These are phyloP conservation scores for Tylopilus sp. DNA, from an alignment of 1,284 basidiomycete genomes.

Conservation along the genomic window DNA sequence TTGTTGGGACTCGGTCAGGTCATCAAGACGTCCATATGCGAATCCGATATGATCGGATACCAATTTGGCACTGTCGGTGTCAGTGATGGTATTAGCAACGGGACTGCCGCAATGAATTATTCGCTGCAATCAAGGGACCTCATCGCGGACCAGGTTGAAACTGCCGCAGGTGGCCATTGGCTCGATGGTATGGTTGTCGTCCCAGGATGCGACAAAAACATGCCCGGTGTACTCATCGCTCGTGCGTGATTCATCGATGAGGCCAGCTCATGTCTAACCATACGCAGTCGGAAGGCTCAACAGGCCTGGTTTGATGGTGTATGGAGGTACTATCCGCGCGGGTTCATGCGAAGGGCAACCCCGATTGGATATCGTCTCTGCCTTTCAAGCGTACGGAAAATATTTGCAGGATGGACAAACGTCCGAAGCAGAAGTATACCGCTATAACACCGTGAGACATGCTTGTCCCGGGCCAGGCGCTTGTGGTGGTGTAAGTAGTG, in stretches of 20 bases:
- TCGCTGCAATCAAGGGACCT: constrained; percentile 95
- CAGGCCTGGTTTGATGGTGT: constrained; percentile 94
- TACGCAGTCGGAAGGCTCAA: constrained; percentile 83
- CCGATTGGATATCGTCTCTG: constrained; percentile 88
- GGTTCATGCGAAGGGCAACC: constrained; percentile 81
- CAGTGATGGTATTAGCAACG: constrained; percentile 98
- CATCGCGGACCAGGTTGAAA: constrained; percentile 96
- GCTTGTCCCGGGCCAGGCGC: constrained; percentile 95
- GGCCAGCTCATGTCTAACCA: constrained; percentile 22
- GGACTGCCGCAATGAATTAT: constrained; percentile 89
- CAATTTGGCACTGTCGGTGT: constrained; percentile 98
- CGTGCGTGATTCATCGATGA: constrained; percentile 50
- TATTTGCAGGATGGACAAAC: constrained; percentile 89
- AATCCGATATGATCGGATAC: constrained; percentile 84
- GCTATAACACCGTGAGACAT: constrained; percentile 83
- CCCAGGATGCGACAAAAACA: constrained; percentile 97
- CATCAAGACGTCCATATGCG: constrained; percentile 76
- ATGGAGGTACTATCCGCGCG: constrained; percentile 90
- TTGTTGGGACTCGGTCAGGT: constrained; percentile 84
- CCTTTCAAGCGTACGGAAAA: constrained; percentile 94
- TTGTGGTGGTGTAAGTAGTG: constrained; percentile 81
- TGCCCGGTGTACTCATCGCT: constrained; percentile 94
- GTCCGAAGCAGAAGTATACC: constrained; percentile 71
- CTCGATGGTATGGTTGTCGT: constrained; percentile 97
- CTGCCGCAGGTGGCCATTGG: constrained; percentile 95